Evolutionary conservation across 768 basidiomycete genomes (phyloP), one percentile per base, ranked within the genome.

Genomic region (Tulasnella sp.): DNA sequence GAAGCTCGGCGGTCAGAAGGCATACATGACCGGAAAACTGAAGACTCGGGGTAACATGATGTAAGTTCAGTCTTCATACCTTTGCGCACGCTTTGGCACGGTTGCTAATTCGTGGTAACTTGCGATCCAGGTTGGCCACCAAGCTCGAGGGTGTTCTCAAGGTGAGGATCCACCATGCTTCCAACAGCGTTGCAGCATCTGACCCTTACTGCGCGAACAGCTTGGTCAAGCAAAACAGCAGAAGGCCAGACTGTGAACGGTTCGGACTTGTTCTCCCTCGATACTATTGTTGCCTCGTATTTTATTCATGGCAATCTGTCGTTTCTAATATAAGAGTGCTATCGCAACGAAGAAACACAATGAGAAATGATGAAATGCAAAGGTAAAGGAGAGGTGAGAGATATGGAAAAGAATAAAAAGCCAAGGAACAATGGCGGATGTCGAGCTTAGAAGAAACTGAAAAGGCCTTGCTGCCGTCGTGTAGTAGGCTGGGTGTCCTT

Each of bases 21-120:
- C 96, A 31, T 98, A 96, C 88, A 95, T 98, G 94, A 94, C 94
- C 9, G 96, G 96, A 41, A 94, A 94, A 84, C 90, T 98, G 75
- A 97, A 97, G 83, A 93, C 94, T 22, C 93, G 90, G 85, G 96
- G 95, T 79, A 96, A 96, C 87, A 92, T 96, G 86, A 96, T 97
- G 95, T 69, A 28, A 69, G 12, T 14, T 37, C 7, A 37, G 16
- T 37, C 31, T 69, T 16, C 31, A 37, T 16, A 16, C 12, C 31
- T 28, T n/a, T 37, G 34, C 64, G 31, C 4, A 9, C 4, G 24
- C 54, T n/a, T 11, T 50, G 14, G 12, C 3, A 37, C 12, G 20
- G 24, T 37, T 22, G 64, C 34, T 37, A 0, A 69, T 5, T 69
- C 58, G 14, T 69, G 28, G 5, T 37, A 28, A 28, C 34, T 69